phyloP scores from a whole-genome alignment of 129 eudicot genomes.

The Flaveria robusta region DNA sequence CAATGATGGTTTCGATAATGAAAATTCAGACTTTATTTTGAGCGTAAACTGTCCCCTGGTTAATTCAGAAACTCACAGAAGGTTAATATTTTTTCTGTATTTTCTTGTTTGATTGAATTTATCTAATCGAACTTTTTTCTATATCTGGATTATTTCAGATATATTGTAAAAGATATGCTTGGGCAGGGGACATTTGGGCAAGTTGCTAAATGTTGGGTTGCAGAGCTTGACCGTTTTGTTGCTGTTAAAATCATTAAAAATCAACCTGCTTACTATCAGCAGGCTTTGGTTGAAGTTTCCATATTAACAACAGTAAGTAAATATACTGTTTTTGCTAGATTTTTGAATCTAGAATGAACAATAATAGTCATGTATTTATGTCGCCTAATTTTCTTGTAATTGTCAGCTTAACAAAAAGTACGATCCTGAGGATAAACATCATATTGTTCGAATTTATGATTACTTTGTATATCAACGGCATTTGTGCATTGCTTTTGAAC shows the following conservation, averaged over 20 bases:
- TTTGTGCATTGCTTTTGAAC: constrained; percentile 89
- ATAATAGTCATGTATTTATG: not conserved
- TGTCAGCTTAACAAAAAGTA: constrained; percentile 89
- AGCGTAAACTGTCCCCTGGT: constrained; percentile 58
- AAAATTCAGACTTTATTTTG: constrained; percentile 89
- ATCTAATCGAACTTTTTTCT: not conserved
- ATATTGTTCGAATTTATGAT: constrained; percentile 93
- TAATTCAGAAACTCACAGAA: constrained; percentile 63
- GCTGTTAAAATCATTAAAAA: constrained; percentile 93
- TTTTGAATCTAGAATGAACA: constrained; percentile 16
- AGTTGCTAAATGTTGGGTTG: constrained; percentile 98
- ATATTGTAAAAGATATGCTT: constrained; percentile 89
- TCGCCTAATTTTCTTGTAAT: constrained; percentile 12
- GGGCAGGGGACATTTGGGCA: constrained; percentile 99
- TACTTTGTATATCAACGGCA: constrained; percentile 89
- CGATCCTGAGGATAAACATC: constrained; percentile 97
- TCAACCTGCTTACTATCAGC: constrained; percentile 95
- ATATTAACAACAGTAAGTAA: constrained; percentile 67
- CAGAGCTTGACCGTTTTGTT: constrained; percentile 81
- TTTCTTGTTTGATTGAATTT: constrained; percentile 2
- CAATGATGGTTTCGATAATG: constrained; percentile 93
- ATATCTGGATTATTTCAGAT: constrained; percentile 46
- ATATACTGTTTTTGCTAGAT: not conserved
- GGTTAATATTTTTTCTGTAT: constrained; percentile 41
- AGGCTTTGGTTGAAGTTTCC: constrained; percentile 95